Conservation (phyloP, 805 yeast species). For the Barnettozyma sp. region DNA sequence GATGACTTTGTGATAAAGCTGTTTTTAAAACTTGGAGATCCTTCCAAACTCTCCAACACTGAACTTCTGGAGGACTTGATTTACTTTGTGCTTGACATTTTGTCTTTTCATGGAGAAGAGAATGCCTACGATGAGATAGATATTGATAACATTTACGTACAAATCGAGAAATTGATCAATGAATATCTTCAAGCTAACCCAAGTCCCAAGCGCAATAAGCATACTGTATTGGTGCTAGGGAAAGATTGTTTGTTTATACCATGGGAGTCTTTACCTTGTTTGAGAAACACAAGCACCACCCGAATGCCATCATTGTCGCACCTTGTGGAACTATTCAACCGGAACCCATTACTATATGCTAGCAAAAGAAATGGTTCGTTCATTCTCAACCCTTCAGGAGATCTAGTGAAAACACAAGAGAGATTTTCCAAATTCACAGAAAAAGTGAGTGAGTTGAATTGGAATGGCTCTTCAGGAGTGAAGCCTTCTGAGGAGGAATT, state of each 20-base stretch:
- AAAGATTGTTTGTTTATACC: constrained; percentile 65
- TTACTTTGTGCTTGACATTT: constrained; percentile 51
- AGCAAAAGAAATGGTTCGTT: constrained; percentile 40
- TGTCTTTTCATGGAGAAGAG: constrained; percentile 56
- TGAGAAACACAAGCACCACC: constrained; percentile 52
- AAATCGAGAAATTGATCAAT: constrained; percentile 41
- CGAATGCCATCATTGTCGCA: constrained; percentile 63
- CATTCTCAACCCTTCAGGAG: constrained; percentile 78
- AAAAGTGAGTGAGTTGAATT: constrained; percentile 28
- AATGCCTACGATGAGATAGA: constrained; percentile 63
- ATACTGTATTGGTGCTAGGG: constrained; percentile 66
- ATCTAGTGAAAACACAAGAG: constrained; percentile 59
- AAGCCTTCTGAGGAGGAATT: constrained; percentile 55
- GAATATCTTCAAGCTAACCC: constrained; percentile 22
- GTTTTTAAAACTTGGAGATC: constrained; percentile 41
- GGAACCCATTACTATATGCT: constrained; percentile 15
- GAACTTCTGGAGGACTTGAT: constrained; percentile 56
- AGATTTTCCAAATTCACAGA: constrained; percentile 41
- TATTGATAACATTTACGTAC: constrained; percentile 45
- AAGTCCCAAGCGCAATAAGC: constrained; percentile 29
- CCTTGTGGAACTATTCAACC: constrained; percentile 33
- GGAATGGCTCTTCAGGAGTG: constrained; percentile 48
- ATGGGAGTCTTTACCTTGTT: constrained; percentile 75
- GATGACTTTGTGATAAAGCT: constrained; percentile 44
- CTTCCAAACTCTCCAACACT: constrained; percentile 26